phyloP scores from a whole-genome alignment of 2,329 filamentous ascomycete genomes.

The Ophiostoma ulmi region DNA sequence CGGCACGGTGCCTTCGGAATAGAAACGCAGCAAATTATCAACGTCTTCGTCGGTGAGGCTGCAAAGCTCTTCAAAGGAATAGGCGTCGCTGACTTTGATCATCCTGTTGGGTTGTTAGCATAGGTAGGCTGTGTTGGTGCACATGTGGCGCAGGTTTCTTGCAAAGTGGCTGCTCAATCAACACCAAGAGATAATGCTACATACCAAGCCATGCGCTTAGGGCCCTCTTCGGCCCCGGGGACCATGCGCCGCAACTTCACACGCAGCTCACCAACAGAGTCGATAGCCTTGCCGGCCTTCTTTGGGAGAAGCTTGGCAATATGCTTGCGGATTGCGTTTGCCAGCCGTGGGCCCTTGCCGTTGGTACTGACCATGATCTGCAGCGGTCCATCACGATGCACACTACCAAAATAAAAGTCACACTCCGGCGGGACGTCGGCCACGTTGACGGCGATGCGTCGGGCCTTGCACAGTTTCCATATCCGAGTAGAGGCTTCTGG shows the following conservation, averaged over 20 bases:
- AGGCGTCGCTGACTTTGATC: constrained; percentile 82
- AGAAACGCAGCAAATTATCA: constrained; percentile 74
- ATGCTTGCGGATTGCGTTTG: constrained; percentile 75
- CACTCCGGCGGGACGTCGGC: constrained; percentile 95
- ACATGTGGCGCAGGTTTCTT: neutral
- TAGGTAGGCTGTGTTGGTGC: neutral
- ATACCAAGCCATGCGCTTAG: constrained; percentile 86
- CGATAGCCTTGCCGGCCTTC: constrained; percentile 79
- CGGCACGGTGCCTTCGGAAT: constrained; percentile 53
- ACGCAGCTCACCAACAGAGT: constrained; percentile 74
- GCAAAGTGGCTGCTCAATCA: neutral
- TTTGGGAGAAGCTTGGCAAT: constrained; percentile 72
- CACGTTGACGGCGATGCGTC: constrained; percentile 83
- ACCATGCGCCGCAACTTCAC: constrained; percentile 73
- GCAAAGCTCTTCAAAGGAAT: constrained; percentile 78
- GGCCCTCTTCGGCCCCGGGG: constrained; percentile 65
- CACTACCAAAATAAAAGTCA: constrained; percentile 97
- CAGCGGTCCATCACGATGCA: constrained; percentile 88
- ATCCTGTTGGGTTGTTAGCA: constrained; percentile 58
- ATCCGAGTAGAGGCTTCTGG: constrained; percentile 83
- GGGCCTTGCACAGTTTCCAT: constrained; percentile 88
- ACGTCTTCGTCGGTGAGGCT: constrained; percentile 78
- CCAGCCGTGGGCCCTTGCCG: constrained; percentile 87
- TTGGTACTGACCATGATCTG: constrained; percentile 99
- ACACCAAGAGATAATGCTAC: constrained; percentile 31